A percentile compares a stretch with the other conserved stretches of the same genome.
phyloP scores from a whole-genome alignment of 768 basidiomycete species.

The Naganishia vishniacii region DNA sequence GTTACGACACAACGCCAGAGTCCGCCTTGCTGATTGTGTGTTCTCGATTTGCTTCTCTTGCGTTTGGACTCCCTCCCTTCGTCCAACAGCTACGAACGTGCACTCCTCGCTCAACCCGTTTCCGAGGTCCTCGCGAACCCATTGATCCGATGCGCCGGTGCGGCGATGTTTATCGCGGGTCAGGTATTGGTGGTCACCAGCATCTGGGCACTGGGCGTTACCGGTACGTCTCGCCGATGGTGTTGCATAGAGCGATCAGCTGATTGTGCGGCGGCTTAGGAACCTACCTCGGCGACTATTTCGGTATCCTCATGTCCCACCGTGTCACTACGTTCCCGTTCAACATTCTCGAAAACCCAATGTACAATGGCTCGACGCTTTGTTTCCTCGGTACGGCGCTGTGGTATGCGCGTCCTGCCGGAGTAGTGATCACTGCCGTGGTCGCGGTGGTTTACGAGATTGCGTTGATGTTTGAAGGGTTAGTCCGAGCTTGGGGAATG shows the following conservation, averaged over 20 bases:
- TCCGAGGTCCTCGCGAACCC: constrained; percentile 63
- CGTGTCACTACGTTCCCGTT: constrained; percentile 96
- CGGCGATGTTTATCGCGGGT: constrained; percentile 62
- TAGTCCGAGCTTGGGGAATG: constrained; percentile 41
- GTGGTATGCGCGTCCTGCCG: constrained; percentile 65
- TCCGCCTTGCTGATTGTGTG: neutral
- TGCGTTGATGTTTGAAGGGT: constrained; percentile 88
- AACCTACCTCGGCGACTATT: constrained; percentile 63
- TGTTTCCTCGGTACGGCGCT: constrained; percentile 80
- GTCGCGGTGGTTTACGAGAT: constrained; percentile 78
- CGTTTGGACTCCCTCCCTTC: neutral
- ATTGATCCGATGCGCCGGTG: constrained; percentile 54
- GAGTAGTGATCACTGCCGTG: constrained; percentile 69
- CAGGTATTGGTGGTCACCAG: constrained; percentile 81
- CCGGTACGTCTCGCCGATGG: constrained; percentile 50
- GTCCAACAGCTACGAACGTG: constrained; percentile 62
- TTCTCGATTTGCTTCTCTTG: neutral
- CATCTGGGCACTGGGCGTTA: constrained; percentile 84
- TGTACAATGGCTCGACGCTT: constrained; percentile 94
- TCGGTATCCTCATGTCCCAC: constrained; percentile 60
- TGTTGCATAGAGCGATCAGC: neutral
- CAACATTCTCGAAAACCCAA: constrained; percentile 84
- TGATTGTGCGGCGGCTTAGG: too few species aligned
- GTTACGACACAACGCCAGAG: neutral
- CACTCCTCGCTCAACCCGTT: constrained; percentile 70